Base-by-base conservation (phyloP, 179 eudicot species). In the Heliamphora pulchella region DNA sequence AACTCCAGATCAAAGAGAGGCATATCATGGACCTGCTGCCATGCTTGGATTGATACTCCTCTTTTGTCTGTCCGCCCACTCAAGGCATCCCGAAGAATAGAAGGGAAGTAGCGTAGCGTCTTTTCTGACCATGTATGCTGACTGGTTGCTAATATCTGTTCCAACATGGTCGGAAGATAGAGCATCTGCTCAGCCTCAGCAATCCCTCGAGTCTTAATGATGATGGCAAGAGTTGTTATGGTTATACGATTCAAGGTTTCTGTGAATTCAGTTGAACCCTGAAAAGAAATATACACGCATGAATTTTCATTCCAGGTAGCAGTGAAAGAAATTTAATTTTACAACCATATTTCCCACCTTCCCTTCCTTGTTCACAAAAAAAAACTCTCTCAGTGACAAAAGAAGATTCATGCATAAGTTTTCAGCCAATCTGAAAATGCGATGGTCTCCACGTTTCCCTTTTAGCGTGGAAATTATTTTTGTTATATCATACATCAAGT, bases 51-150 rank as follows among this genome's bases (percentile, higher is more conserved):
- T 64, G 96, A 88, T 80, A 86, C 65, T 64, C 96, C 93, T 81
- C 96, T 88, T 79, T 91, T 94, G 83, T 96, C 99, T 62, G 81
- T 82, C 20, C 99, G 90, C 58, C 93, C 96, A 83, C 80, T 84
- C 81, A 96, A 84, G 82, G 90, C 87, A 78, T 94, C 94, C 80
- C 94, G 94, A 18, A 96, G 84, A 80, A 91, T 85, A 82, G 93
- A 77, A 79, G 99, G 99, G 76, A 96, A 96, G 80, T 89, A 86
- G 61, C 93, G 94, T 39, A 96, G 86, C n/a, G 98, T 93, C 82
- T 93, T 96, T 73, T 94, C 99, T 15, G 99, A 96, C 99, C 99
- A 96, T 71, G 92, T 85, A 82, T 96, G 99, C 69, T 94, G 96
- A 87, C 98, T 96, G 76, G 91, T 89, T 50, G 98, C 89, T 83